These are phyloP conservation scores for Xylariales sp. DNA, from an alignment of 2,329 filamentous ascomycete genomes.

Conservation along the genomic window DNA sequence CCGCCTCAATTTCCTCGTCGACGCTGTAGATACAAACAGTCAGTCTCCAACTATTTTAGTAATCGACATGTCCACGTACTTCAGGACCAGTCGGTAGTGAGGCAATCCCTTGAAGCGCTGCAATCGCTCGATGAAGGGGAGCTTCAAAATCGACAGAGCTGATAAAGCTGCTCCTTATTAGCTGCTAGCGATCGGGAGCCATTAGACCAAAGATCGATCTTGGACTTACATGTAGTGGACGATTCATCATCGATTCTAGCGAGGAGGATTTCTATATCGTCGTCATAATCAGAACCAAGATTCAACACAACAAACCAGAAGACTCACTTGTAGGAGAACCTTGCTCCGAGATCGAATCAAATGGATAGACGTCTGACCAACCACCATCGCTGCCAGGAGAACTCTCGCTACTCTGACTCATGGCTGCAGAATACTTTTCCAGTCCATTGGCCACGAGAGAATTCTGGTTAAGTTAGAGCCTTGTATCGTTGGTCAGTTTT, in stretches of 20 bases:
- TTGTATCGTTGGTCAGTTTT: too few species aligned
- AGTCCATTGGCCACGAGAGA: too few species aligned
- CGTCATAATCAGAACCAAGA: too few species aligned
- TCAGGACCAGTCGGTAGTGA: not conserved
- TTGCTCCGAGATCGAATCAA: conserved; percentile 1
- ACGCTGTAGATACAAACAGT: too few species aligned
- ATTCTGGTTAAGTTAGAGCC: too few species aligned
- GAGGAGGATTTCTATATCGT: not conserved
- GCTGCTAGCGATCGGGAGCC: too few species aligned
- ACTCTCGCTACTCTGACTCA: not conserved
- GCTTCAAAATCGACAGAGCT: not conserved
- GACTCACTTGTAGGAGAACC: too few species aligned
- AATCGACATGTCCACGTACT: not conserved
- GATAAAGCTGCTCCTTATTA: not conserved
- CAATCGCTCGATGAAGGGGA: not conserved
- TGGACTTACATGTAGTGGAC: not conserved
- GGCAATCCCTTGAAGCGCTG: not conserved
- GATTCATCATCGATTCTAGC: not conserved
- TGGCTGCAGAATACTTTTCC: too few species aligned
- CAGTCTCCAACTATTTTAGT: too few species aligned
- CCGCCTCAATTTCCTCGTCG: not conserved
- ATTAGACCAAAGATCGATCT: too few species aligned
- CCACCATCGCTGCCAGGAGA: not conserved
- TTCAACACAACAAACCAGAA: too few species aligned
- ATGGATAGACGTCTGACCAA: not conserved